Evolutionary conservation across 208 protist species (phyloP), one percentile per base, ranked within the genome.

Genomic region (Wallacemonas sp.): DNA sequence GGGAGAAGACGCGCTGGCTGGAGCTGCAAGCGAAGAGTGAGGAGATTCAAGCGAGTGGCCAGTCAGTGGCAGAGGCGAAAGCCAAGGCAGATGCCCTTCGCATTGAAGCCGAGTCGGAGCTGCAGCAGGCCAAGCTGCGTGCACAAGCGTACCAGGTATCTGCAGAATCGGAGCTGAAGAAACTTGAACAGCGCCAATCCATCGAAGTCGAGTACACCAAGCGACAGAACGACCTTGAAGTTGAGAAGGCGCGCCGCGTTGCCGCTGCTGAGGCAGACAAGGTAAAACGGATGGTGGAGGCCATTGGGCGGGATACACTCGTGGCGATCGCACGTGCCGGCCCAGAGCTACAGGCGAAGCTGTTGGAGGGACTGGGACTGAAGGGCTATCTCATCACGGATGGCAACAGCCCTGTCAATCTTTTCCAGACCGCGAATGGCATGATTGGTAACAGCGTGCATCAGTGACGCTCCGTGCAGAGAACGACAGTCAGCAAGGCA

Each of bases 351-450:
- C 95, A 99, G 83, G 95, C 93, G 41, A 96, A 98, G 77, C 77
- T 99, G 36, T 89, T 99, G 15, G 77, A 84, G 30, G 93, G 90
- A 24, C 86, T 99, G 15, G 96, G 95, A 53, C 78, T 99, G 41
- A 90, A 97, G 74, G 84, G 89, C 19, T 96, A 97, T 66, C 84
- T 99, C 54, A 98, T 99, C 73, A 99, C 98, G 11, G 97, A 99
- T 54, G 98, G 98, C 30, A 91, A 86, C 64, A 91, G 76, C 11
- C 98, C 98, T 38, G 92, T 99, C 46, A 98, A 99, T 75, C 68
- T 99, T 8, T 98, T 99, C 79, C 88, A 94, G 55, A 96, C 97
- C 30, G 97, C 97, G 2, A 79, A 94, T 22, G 94, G 97, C 26
- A 82, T 98, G 65, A 77, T 98, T 56, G 92, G 83, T 11, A 58